These are phyloP conservation scores for Amniculicola lignicola DNA, from an alignment of 495 filamentous ascomycete genomes.

Conservation along the genomic window DNA sequence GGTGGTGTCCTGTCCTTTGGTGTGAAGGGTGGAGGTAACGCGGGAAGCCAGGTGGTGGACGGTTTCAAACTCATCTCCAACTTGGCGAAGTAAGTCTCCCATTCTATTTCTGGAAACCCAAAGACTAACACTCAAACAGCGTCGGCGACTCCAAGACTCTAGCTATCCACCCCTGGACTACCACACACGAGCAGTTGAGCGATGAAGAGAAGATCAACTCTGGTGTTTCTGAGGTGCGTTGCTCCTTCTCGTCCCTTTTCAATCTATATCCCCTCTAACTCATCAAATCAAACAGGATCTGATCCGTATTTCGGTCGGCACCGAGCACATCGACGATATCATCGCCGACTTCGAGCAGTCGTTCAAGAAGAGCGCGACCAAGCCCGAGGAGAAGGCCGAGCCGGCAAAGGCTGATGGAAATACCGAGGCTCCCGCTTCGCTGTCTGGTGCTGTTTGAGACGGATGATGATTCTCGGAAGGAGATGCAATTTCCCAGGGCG, in stretches of 20 bases:
- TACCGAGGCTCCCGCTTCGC: conserved; percentile 37
- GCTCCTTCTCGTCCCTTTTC: background rate
- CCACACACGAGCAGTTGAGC: conserved; percentile 89
- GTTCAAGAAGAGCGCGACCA: conserved; percentile 57
- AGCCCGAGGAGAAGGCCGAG: conserved; percentile 43
- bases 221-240: conserved; percentile 71
- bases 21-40: conserved; percentile 79
- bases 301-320: conserved; percentile 95
- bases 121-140: too few species aligned
- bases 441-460: conserved; percentile 29
- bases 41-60: conserved; percentile 85
- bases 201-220: conserved; percentile 78
- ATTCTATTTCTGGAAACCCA: too few species aligned
- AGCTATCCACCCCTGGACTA: conserved; percentile 94
- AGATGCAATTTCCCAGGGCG: too few species aligned
- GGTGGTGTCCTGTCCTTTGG: conserved; percentile 92
- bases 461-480: too few species aligned
- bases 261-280: background rate
- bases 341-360: conserved; percentile 94
- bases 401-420: conserved; percentile 44
- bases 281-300: conserved; percentile 58
- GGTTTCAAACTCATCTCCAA: conserved; percentile 93
- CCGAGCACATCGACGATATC: conserved; percentile 97
- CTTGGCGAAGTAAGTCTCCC: conserved; percentile 66
- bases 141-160: conserved; percentile 77